Base-by-base conservation (phyloP, 2,329 filamentous ascomycete species). In the Exutisphaerella laricina region DNA sequence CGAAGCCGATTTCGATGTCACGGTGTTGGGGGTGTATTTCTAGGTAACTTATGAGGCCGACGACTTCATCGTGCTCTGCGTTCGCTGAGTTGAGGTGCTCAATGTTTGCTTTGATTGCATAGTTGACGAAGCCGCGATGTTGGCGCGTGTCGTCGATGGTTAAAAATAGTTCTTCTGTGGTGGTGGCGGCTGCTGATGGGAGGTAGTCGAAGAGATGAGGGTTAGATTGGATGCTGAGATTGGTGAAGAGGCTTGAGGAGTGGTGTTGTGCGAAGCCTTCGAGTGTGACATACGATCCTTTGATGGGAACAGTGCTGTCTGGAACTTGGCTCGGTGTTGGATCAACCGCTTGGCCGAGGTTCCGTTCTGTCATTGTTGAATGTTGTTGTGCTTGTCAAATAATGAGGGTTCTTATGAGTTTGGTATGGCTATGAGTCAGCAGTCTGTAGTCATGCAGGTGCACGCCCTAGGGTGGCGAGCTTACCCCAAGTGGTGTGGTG, bases 1-100 rank as follows among this genome's bases (percentile, higher is more conserved):
- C 65, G 46, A 66, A 64, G 2, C 80, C 80, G 17, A 82, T 70
- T 51, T 84, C 80, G 1, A 82, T 62, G 16, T 67, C 65, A 2
- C 71, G 66, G 41, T 81, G 66, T 0, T 55, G 49, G 0, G 72
- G 66, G 4, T 70, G 64, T 37, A 78, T 72, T 41, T 68, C 68
- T 51, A 80, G 61, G 43, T 71, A 53, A 4, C 53, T 52, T 4
- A 67, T 48, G 22, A 72, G 60, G 1, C 74, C 74, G 1, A 73
- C 56, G 16, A 37, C 22, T 13, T 46, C 0, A 67, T 55, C 39
- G 67, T 66, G 6, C 61, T 55, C 3, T 10, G 16, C 8, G 9
- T 13, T 30, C 21, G 22, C 8, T 6, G 5, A 7, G 4, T 20
- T 20, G 10, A 14, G 23, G 10, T 30, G 25, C 1, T 21, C 55